Base-by-base conservation (phyloP, 225 moss, liverwort and hornwort species). In the Asterella californica region DNA sequence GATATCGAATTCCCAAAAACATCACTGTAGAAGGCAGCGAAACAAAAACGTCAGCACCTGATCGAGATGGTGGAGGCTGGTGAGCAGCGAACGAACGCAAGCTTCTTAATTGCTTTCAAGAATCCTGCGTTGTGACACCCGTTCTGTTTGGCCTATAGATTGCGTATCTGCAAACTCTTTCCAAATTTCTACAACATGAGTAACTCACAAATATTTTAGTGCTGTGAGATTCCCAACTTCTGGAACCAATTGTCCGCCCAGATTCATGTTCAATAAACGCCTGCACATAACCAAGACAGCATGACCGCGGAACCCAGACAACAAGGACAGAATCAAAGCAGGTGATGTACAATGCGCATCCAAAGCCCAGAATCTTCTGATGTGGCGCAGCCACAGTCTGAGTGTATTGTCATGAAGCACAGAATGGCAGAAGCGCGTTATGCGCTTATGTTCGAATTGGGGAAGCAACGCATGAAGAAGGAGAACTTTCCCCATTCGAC, bases 221-320 rank as follows among this genome's bases (percentile, higher is more conserved):
- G 48, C 81, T 10, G 86, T 46, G 29, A 94, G 71, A 54, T 89
- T 91, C 76, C 92, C 94, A 25, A 94, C 78, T 15, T 94, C 90
- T 24, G 92, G 83, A 29, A 86, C 89, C 86, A 94, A 82, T 10
- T 81, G 80, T 79, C 94, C 94, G 22, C 79, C 42, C 80, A 92
- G 86, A 24, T 85, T 79, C 42, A 54, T 60, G 25, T 74, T 87
- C 64, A 90, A 77, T 29, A 82, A 12, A 22, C 91, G 92, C 78
- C 94, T 94, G 90, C 82, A 72, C 76, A 48, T 22, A 22, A 27
- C 22, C 14, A 27, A 32, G 0, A 59, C 3, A 24, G 37, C 5
- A 76, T 59, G 36, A 72, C 2, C 42, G 29, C 7, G n/a, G 24
- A 72, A 47, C 17, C 1, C 9, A 14, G n/a, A 24, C 64, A 19